A percentile compares a stretch with the other conserved stretches of the same genome.
Conservation (phyloP, 345 rosid genomes). For the Eucalyptus curtisii region DNA sequence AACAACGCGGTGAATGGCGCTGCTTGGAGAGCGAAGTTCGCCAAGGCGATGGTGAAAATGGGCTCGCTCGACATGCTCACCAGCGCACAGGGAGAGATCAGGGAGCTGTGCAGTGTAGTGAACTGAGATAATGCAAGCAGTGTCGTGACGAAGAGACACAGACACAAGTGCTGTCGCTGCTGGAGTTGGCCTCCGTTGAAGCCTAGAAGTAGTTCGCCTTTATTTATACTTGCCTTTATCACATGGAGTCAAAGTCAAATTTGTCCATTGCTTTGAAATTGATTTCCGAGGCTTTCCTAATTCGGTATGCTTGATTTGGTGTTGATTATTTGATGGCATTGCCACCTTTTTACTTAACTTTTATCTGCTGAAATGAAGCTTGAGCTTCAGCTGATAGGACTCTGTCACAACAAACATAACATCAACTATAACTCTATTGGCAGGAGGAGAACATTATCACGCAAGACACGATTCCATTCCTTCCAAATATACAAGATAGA, state of each 20-base stretch:
- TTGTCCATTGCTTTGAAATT: neutral
- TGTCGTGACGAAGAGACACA: neutral
- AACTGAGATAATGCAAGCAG: neutral
- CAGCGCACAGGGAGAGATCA: slow-evolving; percentile 13
- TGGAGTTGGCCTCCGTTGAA: neutral
- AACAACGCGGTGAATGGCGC: slow-evolving; percentile 2
- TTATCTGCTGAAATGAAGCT: neutral
- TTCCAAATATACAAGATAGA: neutral
- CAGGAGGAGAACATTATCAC: neutral
- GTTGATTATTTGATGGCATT: neutral
- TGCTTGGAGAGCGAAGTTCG: slow-evolving; percentile 12
- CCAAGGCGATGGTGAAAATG: slow-evolving; percentile 20
- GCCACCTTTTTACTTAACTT: neutral
- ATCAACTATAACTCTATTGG: neutral
- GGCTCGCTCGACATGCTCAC: slow-evolving; percentile 17
- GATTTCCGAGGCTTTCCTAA: neutral
- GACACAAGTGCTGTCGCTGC: neutral
- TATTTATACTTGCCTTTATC: neutral
- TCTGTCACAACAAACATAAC: neutral
- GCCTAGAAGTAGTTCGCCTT: neutral
- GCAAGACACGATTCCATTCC: neutral
- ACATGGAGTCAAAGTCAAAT: neutral
- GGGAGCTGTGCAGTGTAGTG: slow-evolving; percentile 13
- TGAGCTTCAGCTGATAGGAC: neutral
- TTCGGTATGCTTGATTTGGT: neutral